Base-by-base conservation (phyloP, 2,329 filamentous ascomycete species). In the Corynespora cassiicola region DNA sequence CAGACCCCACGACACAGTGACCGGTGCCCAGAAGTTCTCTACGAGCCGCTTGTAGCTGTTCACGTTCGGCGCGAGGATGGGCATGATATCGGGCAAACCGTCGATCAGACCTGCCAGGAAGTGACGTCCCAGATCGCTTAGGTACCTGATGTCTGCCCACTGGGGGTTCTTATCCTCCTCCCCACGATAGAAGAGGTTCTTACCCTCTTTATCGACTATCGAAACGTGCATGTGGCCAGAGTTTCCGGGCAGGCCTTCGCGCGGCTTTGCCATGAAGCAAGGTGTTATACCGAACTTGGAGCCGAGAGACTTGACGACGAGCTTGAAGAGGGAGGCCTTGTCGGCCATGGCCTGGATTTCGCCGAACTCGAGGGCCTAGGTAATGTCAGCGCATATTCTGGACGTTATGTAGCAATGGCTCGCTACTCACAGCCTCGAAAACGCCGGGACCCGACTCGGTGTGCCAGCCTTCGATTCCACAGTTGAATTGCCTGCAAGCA, bases 31-130 rank as follows among this genome's bases (percentile, higher is more conserved):
- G 72, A 96, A 97, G 73, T 97, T 97, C 75, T 99, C 94, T 2
- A 99, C 94, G 1, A 99, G 80, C 3, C 94, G 86, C 74, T 99
- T 99, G 78, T 99, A 99, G 46, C 89, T 95, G 78, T 99, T 99
- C 62, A 99, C 82, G 1, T 90, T 99, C 0, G 94, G 94, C 1
- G 92, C 94, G 9, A 99, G 77, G 42, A 97, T 77, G 1, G 94
- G 94, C 94, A 99, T 99, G 53, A 97, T 83, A 61, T 96, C 90
- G 2, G 94, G 90, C 4, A 99, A 79, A 10, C 92, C 94, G 16
- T 89, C 86, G 0, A 99, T 78, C 2, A 99, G 71, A 6, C 94
- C 94, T 1, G 94, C 94, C 1, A 99, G 81, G 73, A 99, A 99
- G 54, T 97, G 87, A 8, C 92, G 83, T 2, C 94, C 94, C 11